phyloP scores from a whole-genome alignment of 352 stramenopile species.

The Pythium biforme region DNA sequence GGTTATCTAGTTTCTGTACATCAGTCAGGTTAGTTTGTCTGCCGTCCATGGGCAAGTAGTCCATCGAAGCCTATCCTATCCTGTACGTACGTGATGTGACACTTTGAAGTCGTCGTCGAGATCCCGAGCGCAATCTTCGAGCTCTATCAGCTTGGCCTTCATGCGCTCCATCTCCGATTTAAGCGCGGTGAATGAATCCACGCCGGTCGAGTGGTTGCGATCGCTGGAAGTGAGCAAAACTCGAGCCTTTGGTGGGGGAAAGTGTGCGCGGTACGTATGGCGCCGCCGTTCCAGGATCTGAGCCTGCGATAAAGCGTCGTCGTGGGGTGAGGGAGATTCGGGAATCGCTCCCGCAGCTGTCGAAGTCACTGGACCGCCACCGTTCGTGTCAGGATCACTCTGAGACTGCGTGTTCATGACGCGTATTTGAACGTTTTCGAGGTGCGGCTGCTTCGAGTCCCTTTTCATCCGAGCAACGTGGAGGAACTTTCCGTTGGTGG shows the following conservation, averaged over 20 bases:
- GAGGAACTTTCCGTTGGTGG: constrained; percentile 8
- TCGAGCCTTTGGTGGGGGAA: neutral
- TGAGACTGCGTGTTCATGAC: neutral
- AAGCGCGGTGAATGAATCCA: constrained; percentile 33
- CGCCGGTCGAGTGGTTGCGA: neutral
- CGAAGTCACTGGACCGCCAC: no score
- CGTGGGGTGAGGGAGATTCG: neutral
- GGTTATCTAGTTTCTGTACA: constrained; percentile 23
- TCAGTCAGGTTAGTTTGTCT: neutral
- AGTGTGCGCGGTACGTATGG: constrained; percentile 20
- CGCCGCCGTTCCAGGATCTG: constrained; percentile 8
- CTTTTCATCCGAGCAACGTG: constrained; percentile 9
- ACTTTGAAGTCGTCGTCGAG: constrained; percentile 64
- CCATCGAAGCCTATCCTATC: neutral
- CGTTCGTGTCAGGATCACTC: neutral
- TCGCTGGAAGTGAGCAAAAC: neutral
- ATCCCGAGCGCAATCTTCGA: constrained; percentile 48
- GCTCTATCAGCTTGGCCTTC: constrained; percentile 40
- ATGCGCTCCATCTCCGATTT: constrained; percentile 51
- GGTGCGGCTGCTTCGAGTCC: neutral
- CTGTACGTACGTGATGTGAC: constrained; percentile 37
- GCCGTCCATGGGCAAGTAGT: neutral
- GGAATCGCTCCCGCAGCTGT: neutral
- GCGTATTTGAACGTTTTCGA: neutral
- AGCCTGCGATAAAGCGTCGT: neutral